phyloP scores from a whole-genome alignment of 2,329 filamentous ascomycete species.

The Didymellaceae sp. region DNA sequence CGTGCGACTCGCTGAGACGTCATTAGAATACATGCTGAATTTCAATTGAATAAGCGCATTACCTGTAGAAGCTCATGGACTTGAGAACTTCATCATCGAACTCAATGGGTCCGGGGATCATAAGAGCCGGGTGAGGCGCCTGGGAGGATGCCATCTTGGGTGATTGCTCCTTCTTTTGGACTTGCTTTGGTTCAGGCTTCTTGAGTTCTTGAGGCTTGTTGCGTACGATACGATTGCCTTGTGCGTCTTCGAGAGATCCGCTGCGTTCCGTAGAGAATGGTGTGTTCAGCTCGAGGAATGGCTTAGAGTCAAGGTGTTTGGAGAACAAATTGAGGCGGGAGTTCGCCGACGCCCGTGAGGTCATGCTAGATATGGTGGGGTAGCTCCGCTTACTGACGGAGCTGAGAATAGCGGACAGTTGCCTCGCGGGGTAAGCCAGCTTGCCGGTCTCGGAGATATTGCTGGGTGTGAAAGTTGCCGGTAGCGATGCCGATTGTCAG shows the following conservation, averaged over 20 bases:
- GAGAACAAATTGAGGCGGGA: conserved; percentile 66
- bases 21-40: conserved; percentile 8
- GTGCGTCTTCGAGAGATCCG: conserved; percentile 59
- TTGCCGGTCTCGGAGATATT: conserved; percentile 41
- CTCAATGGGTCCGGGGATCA: conserved; percentile 97
- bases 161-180: conserved; percentile 20
- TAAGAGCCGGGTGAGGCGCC: conserved; percentile 72
- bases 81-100: conserved; percentile 96
- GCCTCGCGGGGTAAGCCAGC: conserved; percentile 43
- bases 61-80: conserved; percentile 95
- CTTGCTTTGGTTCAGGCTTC: conserved; percentile 21
- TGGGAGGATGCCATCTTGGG: conserved; percentile 61
- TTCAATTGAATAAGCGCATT: conserved; percentile 20
- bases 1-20: conserved; percentile 81
- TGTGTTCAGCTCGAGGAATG: conserved; percentile 66
- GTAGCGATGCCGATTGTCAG: conserved; percentile 14
- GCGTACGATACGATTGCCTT: conserved; percentile 48
- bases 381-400: conserved; percentile 31
- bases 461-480: conserved; percentile 11
- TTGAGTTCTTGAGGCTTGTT: conserved; percentile 9
- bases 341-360: conserved; percentile 51
- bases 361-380: conserved; percentile 38
- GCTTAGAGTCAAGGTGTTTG: conserved; percentile 64
- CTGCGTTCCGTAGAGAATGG: conserved; percentile 67
- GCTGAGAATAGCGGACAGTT: conserved; percentile 5